Evolutionary conservation across 352 stramenopile species (phyloP).

Genomic region (Phytophthora niederhauseri): DNA sequence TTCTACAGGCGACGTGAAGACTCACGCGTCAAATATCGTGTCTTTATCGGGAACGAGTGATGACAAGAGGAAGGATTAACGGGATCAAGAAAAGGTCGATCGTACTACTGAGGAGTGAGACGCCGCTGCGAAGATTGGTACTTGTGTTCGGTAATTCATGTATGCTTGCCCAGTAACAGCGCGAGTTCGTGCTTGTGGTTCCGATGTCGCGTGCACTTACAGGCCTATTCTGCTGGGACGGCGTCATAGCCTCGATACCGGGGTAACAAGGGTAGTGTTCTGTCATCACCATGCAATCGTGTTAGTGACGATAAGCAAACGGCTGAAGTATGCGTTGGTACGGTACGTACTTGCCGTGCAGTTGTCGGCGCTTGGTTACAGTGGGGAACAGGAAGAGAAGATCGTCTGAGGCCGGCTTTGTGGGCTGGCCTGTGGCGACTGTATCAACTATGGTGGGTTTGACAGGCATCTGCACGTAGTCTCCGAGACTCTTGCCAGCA

Average conservation of each 20-base stretch:
- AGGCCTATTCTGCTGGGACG: slow-evolving; percentile 17
- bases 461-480: slow-evolving; percentile 14
- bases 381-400: slow-evolving; percentile 50
- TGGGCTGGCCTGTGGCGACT: background rate
- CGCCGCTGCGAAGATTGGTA: slow-evolving; percentile 27
- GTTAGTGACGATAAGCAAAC: slow-evolving; percentile 13
- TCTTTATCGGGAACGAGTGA: slow-evolving; percentile 23
- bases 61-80: slow-evolving; percentile 30
- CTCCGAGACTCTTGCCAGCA: slow-evolving; percentile 35
- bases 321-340: slow-evolving; percentile 2
- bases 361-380: slow-evolving; percentile 44
- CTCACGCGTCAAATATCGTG: slow-evolving; percentile 8
- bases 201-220: background rate
- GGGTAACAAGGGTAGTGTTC: slow-evolving; percentile 37
- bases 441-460: slow-evolving; percentile 10
- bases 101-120: slow-evolving; percentile 13
- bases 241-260: slow-evolving; percentile 37
- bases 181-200: slow-evolving; percentile 4
- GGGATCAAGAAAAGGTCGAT: slow-evolving; percentile 19
- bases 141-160: slow-evolving; percentile 37
- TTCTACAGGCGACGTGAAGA: slow-evolving; percentile 15
- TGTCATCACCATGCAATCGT: slow-evolving; percentile 11
- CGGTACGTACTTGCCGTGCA: slow-evolving; percentile 50
- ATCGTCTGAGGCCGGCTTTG: slow-evolving; percentile 7
- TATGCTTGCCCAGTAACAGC: slow-evolving; percentile 31